A percentile compares a stretch with the other conserved stretches of the same genome.
Conservation (phyloP, 1,284 basidiomycete genomes). For the Trichosporon faecale region DNA sequence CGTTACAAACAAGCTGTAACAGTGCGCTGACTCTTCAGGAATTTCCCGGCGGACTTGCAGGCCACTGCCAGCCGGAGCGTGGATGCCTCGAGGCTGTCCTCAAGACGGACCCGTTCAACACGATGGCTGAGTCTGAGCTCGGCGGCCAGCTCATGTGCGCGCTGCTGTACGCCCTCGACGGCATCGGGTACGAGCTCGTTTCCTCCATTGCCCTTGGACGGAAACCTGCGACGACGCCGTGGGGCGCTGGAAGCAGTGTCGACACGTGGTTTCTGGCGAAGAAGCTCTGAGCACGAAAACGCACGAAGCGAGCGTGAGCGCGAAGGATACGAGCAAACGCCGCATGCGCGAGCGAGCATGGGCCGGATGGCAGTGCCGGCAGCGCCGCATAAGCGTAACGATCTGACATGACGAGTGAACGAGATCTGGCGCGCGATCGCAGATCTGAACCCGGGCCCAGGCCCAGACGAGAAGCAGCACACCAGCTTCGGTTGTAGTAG, state of each 20-base stretch:
- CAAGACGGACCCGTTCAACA: conserved; percentile 2
- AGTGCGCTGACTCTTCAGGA: background rate
- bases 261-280: conserved; percentile 8
- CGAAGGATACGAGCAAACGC: background rate
- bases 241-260: background rate
- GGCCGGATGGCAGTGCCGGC: no score
- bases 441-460: no score
- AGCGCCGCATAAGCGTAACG: background rate
- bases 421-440: no score
- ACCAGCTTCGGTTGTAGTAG: background rate
- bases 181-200: conserved; percentile 7
- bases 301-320: background rate
- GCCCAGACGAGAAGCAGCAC: background rate
- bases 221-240: background rate
- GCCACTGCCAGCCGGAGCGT: background rate
- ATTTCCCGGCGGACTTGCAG: background rate
- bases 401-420: background rate
- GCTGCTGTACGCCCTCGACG: background rate
- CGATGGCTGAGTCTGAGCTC: conserved; percentile 2
- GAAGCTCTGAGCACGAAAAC: background rate
- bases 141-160: conserved; percentile 8
- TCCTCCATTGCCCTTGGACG: background rate
- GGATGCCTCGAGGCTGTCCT: background rate
- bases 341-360: background rate
- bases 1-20: background rate